These are phyloP conservation scores for Microdochium bolleyi DNA, from an alignment of 2,329 filamentous ascomycete species.

Conservation along the genomic window DNA sequence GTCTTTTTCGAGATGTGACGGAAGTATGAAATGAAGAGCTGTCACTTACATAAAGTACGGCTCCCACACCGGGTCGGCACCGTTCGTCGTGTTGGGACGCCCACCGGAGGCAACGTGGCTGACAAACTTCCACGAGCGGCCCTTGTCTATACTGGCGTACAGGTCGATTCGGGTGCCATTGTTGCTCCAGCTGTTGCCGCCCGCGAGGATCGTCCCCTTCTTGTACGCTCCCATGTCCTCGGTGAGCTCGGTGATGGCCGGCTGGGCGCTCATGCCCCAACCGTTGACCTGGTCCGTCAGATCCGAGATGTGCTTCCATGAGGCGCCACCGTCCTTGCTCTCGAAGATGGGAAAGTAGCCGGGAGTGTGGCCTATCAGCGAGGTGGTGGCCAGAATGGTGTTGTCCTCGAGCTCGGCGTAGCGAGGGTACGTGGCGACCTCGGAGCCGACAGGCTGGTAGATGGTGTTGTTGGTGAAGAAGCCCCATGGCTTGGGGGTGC, in stretches of 20 bases:
- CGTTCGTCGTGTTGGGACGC: slow-evolving; percentile 51
- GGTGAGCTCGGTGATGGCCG: slow-evolving; percentile 56
- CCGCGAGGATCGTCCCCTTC: slow-evolving; percentile 52
- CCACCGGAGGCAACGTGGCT: slow-evolving; percentile 55
- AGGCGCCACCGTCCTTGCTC: slow-evolving; percentile 41
- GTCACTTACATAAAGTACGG: slow-evolving; percentile 46
- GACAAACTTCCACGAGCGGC: slow-evolving; percentile 57
- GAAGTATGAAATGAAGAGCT: not conserved
- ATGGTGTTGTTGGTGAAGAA: slow-evolving; percentile 9
- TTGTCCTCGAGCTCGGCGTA: slow-evolving; percentile 24
- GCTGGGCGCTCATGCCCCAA: slow-evolving; percentile 60
- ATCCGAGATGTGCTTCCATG: slow-evolving; percentile 53
- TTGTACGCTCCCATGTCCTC: slow-evolving; percentile 45
- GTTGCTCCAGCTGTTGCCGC: slow-evolving; percentile 51
- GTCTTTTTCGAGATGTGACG: not conserved
- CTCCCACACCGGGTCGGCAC: slow-evolving; percentile 62
- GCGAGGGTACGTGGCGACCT: slow-evolving; percentile 17
- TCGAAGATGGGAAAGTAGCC: slow-evolving; percentile 41
- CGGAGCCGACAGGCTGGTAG: slow-evolving; percentile 3
- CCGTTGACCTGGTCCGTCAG: slow-evolving; percentile 57
- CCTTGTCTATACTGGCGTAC: slow-evolving; percentile 54
- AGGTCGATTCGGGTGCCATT: slow-evolving; percentile 58
- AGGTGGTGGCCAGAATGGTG: slow-evolving; percentile 36
- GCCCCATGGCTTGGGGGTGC: slow-evolving; percentile 5
- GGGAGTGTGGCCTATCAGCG: slow-evolving; percentile 5